phyloP scores from a whole-genome alignment of 169 alveolate species.

The Plasmodium fragile region DNA sequence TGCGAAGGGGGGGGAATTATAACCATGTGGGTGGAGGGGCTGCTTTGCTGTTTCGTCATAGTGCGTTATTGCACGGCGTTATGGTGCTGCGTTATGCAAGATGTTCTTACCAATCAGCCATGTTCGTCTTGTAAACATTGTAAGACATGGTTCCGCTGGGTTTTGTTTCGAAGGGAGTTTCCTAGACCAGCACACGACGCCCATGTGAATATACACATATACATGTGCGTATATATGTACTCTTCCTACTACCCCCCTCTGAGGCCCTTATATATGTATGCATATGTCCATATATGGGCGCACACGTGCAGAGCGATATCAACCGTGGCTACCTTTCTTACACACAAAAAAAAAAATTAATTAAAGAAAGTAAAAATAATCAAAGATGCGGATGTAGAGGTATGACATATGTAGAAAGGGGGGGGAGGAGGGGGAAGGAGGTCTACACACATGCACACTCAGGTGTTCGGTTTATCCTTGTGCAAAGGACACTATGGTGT shows the following conservation, averaged over 20 bases:
- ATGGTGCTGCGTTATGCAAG: not conserved
- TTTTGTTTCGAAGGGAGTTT: not conserved
- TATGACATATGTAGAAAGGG: not conserved
- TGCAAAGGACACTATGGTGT: not conserved
- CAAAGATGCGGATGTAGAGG: not conserved
- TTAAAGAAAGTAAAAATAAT: slow-evolving; percentile 22
- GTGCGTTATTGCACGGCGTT: not conserved
- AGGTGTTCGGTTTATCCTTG: not conserved
- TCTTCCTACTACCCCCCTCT: not conserved
- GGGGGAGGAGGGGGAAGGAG: not conserved
- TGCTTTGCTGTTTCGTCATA: not conserved
- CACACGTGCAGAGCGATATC: slow-evolving; percentile 11
- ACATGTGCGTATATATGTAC: not conserved
- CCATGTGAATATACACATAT: not conserved
- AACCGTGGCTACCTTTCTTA: slow-evolving; percentile 3
- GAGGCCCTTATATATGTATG: not conserved
- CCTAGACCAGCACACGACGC: not conserved
- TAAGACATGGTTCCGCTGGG: slow-evolving; percentile 44
- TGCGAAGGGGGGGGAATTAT: slow-evolving; percentile 1
- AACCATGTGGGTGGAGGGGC: not conserved
- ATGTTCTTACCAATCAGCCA: slow-evolving; percentile 61
- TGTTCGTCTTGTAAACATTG: slow-evolving; percentile 60
- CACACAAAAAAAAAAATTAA: slow-evolving; percentile 40
- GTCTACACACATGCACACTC: not conserved
- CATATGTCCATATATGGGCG: slow-evolving; percentile 12